phyloP scores from a whole-genome alignment of 164 flowering plant genomes.

The Nelumbo lutea region DNA sequence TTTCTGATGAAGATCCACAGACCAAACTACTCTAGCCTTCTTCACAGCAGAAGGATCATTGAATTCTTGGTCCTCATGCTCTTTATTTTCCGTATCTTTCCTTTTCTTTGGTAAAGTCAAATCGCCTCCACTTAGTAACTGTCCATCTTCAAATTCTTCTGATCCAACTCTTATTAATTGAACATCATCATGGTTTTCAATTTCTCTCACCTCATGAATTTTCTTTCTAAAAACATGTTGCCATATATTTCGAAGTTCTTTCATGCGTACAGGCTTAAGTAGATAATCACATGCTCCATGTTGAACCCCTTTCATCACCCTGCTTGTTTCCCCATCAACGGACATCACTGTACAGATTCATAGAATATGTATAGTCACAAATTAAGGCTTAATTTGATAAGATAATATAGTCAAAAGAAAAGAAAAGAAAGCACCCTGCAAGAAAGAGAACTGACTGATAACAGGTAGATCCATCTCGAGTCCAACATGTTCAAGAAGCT shows the following conservation, averaged over 20 bases:
- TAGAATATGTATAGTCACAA: constrained; percentile 6
- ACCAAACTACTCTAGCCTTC: constrained; percentile 92
- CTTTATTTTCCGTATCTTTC: constrained; percentile 55
- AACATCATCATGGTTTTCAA: constrained; percentile 49
- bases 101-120: constrained; percentile 47
- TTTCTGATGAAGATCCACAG: constrained; percentile 90
- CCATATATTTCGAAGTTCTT: constrained; percentile 95
- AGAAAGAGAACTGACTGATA: constrained; percentile 56
- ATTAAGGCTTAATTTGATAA: background rate
- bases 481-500: constrained; percentile 93
- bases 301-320: constrained; percentile 98
- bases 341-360: constrained; percentile 81
- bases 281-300: constrained; percentile 99
- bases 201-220: constrained; percentile 73
- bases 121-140: constrained; percentile 44
- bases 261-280: constrained; percentile 95
- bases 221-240: constrained; percentile 90
- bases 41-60: constrained; percentile 51
- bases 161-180: constrained; percentile 37
- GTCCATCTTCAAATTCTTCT: constrained; percentile 42
- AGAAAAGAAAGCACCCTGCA: background rate
- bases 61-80: constrained; percentile 52
- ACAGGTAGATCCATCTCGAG: constrained; percentile 99
- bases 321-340: constrained; percentile 93
- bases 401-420: background rate